Evolutionary conservation across 331 rosid genomes (phyloP).

Genomic region (Ulmus americana): DNA sequence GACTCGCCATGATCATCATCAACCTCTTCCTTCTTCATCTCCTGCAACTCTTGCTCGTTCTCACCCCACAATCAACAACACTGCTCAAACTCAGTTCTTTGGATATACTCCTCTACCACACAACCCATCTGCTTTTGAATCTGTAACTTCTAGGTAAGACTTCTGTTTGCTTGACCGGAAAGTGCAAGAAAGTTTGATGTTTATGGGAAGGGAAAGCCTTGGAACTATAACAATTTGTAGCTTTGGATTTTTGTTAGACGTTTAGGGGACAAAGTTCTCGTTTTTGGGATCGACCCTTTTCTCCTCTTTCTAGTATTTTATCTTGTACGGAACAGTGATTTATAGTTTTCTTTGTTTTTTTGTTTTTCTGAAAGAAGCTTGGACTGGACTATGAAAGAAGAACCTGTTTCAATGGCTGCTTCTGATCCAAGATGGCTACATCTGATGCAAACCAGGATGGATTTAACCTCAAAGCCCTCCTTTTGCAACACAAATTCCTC

Average conservation of each 20-base stretch:
- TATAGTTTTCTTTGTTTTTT: constrained; percentile 1
- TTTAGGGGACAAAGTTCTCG: no score
- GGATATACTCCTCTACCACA: constrained; percentile 30
- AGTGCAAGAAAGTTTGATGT: neutral
- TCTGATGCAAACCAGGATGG: constrained; percentile 46
- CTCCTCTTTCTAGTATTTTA: no score
- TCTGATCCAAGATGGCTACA: constrained; percentile 46
- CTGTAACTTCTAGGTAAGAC: constrained; percentile 24
- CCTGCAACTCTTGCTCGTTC: constrained; percentile 24
- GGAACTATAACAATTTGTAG: no score
- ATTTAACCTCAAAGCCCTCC: constrained; percentile 27
- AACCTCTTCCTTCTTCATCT: constrained; percentile 20
- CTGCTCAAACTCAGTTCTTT: constrained; percentile 36
- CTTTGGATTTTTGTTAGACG: no score
- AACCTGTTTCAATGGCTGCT: constrained; percentile 34
- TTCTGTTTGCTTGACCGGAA: neutral
- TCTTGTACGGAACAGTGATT: neutral
- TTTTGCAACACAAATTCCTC: constrained; percentile 22
- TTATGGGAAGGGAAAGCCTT: no score
- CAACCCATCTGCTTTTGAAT: constrained; percentile 30
- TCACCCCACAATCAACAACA: constrained; percentile 26
- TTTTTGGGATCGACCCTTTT: no score
- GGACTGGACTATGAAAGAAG: constrained; percentile 60
- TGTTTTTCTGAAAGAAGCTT: constrained; percentile 38
- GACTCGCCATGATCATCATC: constrained; percentile 41